A percentile compares a stretch with the other conserved stretches of the same genome.
These are phyloP conservation scores for Fusarium chaquense DNA, from an alignment of 2,329 filamentous ascomycete species.

Conservation along the genomic window DNA sequence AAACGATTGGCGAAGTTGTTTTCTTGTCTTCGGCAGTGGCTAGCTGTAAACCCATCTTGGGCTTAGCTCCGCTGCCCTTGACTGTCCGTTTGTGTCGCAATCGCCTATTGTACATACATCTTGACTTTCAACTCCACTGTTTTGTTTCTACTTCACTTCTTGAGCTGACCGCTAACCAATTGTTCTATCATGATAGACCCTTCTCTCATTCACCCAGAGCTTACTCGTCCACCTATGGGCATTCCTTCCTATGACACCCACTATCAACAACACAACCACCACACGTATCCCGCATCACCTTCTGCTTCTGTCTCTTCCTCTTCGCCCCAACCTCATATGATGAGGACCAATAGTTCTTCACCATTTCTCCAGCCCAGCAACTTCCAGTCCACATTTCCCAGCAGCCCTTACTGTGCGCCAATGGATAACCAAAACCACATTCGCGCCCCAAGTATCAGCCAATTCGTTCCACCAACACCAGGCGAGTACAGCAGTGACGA, in stretches of 20 bases:
- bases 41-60: slow-evolving; percentile 41
- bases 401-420: slow-evolving; percentile 66
- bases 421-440: slow-evolving; percentile 58
- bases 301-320: slow-evolving; percentile 70
- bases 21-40: slow-evolving; percentile 43
- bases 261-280: slow-evolving; percentile 57
- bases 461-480: slow-evolving; percentile 73
- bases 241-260: slow-evolving; percentile 61
- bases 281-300: slow-evolving; percentile 70
- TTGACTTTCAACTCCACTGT: slow-evolving; percentile 30
- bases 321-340: slow-evolving; percentile 60
- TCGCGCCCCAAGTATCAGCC: slow-evolving; percentile 75
- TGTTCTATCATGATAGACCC: slow-evolving; percentile 59
- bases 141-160: neutral
- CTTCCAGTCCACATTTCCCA: slow-evolving; percentile 65
- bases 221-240: slow-evolving; percentile 61
- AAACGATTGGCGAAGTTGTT: slow-evolving; percentile 38
- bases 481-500: slow-evolving; percentile 72
- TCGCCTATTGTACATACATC: slow-evolving; percentile 6
- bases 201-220: slow-evolving; percentile 68
- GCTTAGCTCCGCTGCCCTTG: slow-evolving; percentile 29
- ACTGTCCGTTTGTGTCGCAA: slow-evolving; percentile 21
- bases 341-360: slow-evolving; percentile 71
- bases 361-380: slow-evolving; percentile 70
- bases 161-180: slow-evolving; percentile 54